Conservation (phyloP, 2,329 filamentous ascomycete genomes). For the Periglandula ipomoeae region DNA sequence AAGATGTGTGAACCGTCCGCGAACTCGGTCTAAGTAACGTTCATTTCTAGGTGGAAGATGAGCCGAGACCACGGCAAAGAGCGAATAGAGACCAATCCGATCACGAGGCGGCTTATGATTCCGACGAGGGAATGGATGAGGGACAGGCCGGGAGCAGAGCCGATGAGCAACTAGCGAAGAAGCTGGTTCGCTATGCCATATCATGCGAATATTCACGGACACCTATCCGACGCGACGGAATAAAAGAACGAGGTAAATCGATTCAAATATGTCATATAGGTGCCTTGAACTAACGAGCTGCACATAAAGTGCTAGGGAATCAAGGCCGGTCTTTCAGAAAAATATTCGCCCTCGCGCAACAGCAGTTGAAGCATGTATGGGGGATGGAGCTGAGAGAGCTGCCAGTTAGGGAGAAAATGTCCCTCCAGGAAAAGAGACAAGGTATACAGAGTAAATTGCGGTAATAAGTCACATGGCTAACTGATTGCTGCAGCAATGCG, state of each 20-base stretch:
- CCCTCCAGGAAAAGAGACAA: slow-evolving; percentile 67
- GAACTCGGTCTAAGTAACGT: not conserved
- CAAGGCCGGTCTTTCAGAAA: slow-evolving; percentile 61
- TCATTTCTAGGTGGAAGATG: slow-evolving; percentile 20
- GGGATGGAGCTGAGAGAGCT: slow-evolving; percentile 92
- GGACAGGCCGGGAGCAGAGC: slow-evolving; percentile 25
- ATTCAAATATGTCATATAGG: too few species aligned
- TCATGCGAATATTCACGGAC: slow-evolving; percentile 56
- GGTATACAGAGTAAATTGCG: slow-evolving; percentile 36
- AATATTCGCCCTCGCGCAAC: slow-evolving; percentile 71
- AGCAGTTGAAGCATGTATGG: slow-evolving; percentile 60
- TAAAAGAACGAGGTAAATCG: slow-evolving; percentile 50
- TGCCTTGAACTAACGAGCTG: too few species aligned
- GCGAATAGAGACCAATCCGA: slow-evolving; percentile 19
- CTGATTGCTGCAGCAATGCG: slow-evolving; percentile 25
- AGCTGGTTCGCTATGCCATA: slow-evolving; percentile 58
- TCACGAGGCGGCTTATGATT: slow-evolving; percentile 23
- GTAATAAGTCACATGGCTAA: not conserved
- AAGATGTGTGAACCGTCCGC: not conserved
- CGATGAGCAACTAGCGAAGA: slow-evolving; percentile 49
- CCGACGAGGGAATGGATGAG: slow-evolving; percentile 28
- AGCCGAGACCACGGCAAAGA: slow-evolving; percentile 23
- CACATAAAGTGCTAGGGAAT: slow-evolving; percentile 60
- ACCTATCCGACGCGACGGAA: slow-evolving; percentile 51
- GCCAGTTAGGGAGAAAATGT: slow-evolving; percentile 70